Conservation (phyloP, 192 early-diverging fungal species). For the Pilobolus umbonatus region DNA sequence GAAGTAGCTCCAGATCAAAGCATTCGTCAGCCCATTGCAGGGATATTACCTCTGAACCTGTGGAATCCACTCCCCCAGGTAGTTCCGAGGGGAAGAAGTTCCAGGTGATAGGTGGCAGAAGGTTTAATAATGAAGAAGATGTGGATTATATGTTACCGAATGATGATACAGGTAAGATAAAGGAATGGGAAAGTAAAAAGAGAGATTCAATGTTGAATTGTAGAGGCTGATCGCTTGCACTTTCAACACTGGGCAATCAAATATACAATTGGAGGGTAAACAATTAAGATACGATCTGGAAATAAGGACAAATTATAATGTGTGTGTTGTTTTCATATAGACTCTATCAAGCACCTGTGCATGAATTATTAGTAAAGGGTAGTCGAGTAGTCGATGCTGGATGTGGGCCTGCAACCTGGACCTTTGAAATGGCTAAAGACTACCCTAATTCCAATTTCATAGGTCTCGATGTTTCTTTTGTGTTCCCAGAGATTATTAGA, state of each 20-base stretch:
- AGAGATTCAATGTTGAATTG: no score
- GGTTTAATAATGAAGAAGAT: slow-evolving; percentile 37
- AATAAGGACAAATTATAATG: no score
- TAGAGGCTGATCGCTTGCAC: slow-evolving; percentile 15
- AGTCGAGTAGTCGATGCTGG: slow-evolving; percentile 27
- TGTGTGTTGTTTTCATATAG: neutral
- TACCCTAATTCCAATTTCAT: slow-evolving; percentile 40
- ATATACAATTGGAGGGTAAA: slow-evolving; percentile 19
- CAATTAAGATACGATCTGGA: no score
- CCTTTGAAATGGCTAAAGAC: slow-evolving; percentile 46
- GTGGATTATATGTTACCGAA: slow-evolving; percentile 43
- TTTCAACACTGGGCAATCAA: slow-evolving; percentile 21
- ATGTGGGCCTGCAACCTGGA: slow-evolving; percentile 33
- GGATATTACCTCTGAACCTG: no score
- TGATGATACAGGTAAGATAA: slow-evolving; percentile 38
- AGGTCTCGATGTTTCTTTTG: slow-evolving; percentile 42
- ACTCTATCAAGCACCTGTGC: neutral
- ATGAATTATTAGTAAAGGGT: neutral
- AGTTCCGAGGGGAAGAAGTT: no score
- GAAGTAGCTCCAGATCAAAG: no score
- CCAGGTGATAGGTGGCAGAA: slow-evolving; percentile 30
- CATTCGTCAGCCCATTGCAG: no score
- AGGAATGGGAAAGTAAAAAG: neutral
- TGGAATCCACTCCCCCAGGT: no score
- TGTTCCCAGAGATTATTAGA: slow-evolving; percentile 30